Conservation (phyloP, 176 grass and related monocot species). For the Aegilops sharonensis region DNA sequence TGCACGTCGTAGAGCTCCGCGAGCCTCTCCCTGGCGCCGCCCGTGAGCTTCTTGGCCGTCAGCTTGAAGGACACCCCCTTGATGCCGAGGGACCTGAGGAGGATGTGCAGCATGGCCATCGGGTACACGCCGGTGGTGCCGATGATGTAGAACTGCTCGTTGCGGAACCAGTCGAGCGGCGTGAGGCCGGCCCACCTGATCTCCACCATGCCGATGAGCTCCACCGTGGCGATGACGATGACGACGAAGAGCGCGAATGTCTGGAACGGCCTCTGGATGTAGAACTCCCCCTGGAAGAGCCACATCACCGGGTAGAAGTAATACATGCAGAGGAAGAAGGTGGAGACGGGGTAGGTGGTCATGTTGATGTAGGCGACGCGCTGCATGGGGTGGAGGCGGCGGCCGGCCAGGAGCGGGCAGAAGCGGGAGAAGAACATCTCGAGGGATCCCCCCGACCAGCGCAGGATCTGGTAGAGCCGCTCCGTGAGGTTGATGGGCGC, state of each 20-base stretch:
- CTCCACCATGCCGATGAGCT: constrained; percentile 7
- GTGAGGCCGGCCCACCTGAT: neutral
- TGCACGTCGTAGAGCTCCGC: neutral
- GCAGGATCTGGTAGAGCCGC: constrained; percentile 15
- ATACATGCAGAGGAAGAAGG: neutral
- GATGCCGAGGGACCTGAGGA: neutral
- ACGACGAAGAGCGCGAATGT: neutral
- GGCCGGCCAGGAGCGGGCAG: neutral
- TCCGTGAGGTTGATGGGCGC: constrained; percentile 28
- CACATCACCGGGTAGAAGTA: neutral
- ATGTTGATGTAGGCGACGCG: constrained; percentile 15
- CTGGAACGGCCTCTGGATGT: constrained; percentile 22
- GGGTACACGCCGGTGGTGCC: constrained; percentile 20
- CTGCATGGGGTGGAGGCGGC: neutral
- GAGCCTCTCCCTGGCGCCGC: neutral
- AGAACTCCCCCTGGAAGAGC: neutral
- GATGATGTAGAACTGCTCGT: constrained; percentile 16
- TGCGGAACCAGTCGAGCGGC: neutral
- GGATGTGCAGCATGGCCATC: neutral
- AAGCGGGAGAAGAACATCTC: constrained; percentile 23
- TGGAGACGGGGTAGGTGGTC: constrained; percentile 7
- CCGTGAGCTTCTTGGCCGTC: neutral
- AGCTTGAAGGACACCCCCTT: constrained; percentile 8
- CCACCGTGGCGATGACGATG: neutral
- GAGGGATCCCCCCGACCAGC: neutral